Evolutionary conservation across 2,329 filamentous ascomycete species (phyloP), one percentile per base, ranked within the genome.

Genomic region (Exutisphaerella laricina): DNA sequence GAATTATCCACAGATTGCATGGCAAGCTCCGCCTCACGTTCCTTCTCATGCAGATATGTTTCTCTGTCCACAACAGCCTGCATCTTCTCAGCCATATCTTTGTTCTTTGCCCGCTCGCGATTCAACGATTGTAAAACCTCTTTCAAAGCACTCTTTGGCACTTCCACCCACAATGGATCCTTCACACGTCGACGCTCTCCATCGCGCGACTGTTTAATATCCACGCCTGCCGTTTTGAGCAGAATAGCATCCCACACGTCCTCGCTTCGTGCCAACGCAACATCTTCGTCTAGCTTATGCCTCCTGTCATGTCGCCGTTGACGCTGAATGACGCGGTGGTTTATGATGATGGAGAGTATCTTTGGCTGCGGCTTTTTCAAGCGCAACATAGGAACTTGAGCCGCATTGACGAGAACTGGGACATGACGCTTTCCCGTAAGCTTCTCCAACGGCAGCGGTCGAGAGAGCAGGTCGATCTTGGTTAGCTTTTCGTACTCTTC

Each of bases 291-390:
- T 16, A 78, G 53, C 5, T 64, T 54, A 6, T 68, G 48, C 1
- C 70, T 54, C 12, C 56, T 56, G 34, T 66, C 45, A 9, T 74
- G 60, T 12, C 70, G 64, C 32, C 59, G 58, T 31, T 70, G 63
- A n/a, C 72, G 72, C 28, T 65, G 59, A 3, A 58, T 47, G 13
- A 74, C 61, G 54, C 77, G 78, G 37, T 75, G 66, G 7, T 70
- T 66, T 2, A 89, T 55, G 12, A 82, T 70, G 6, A 74, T 66
- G n/a, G 71, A 75, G 14, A 89, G 63, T n/a, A 65, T 63, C 1
- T 60, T 58, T 2, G 81, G 74, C 60, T 88, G 82, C 4, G 80
- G 80, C 60, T 84, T 85, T 49, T 68, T 72, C 32, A 82, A 64
- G 25, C 85, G 78, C 20, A 90, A 61, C 56, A 88, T 83, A 1